Evolutionary conservation across 1,284 basidiomycete genomes (phyloP), one percentile per base, ranked within the genome.

Genomic region (Cystobasidium pallidum): DNA sequence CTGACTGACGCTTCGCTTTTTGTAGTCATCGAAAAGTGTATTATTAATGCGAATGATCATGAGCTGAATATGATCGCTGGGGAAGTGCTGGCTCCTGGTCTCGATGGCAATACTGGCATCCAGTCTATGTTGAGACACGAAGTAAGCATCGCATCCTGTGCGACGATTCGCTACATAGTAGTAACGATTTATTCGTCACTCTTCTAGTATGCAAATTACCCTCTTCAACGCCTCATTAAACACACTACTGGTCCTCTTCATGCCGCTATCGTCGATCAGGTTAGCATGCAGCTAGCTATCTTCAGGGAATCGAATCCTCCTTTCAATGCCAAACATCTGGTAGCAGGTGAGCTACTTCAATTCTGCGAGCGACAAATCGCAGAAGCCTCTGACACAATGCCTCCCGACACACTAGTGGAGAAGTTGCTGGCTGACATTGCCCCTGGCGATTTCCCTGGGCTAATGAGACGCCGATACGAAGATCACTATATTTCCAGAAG

Each of bases 41-140:
- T 78, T 57, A 49, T 75, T 7, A 66, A 76, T 70, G 76, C 74
- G 11, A 74, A 66, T 21, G 72, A 73, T 3, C 73, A 72, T 19
- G 77, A 78, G 72, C 80, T 82, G 61, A 72, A 73, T 28, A 75
- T 80, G 59, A 57, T 82, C 8, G 78, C 82, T 72, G 78, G 80
- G 52, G 82, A 82, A 73, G 74, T 82, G 17, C 77, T 81, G 39
- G 77, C 79, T 62, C 80, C 78, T n/a, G 77, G 77, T 0, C 71
- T 77, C 13, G 77, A 78, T 61, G 77, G 76, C 4, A 70, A 75
- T 49, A 75, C 74, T 49, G 55, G 66, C 13, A 67, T 77, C 68
- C 72, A 74, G 47, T 68, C 73, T 6, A 76, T 66, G 64, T 55
- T 66, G 36, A 55, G 55, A 43, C 68, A 71, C 28, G 68, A 71